phyloP scores from a whole-genome alignment of 2,329 filamentous ascomycete genomes.

The Trichoderma semiorbis region DNA sequence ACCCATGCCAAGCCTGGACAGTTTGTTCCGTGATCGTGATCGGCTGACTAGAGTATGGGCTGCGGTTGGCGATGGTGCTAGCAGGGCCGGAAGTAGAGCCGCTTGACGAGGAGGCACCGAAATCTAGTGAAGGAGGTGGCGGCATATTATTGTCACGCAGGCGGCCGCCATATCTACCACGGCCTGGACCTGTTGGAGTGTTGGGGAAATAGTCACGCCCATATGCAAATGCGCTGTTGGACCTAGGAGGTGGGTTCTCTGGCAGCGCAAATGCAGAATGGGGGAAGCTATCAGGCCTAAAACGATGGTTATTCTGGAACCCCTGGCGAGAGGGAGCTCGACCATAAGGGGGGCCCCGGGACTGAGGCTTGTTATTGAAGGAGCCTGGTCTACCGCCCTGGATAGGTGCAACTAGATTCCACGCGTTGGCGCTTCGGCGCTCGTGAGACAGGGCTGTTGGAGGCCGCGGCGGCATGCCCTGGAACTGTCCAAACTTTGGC shows the following conservation, averaged over 20 bases:
- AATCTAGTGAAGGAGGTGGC: constrained; percentile 19
- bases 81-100: background rate
- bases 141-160: constrained; percentile 26
- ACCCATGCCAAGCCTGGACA: constrained; percentile 34
- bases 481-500: constrained; percentile 32
- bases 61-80: constrained; percentile 22
- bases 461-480: constrained; percentile 29
- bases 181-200: constrained; percentile 28
- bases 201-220: constrained; percentile 29
- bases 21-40: constrained; percentile 36
- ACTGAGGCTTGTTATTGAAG: constrained; percentile 16
- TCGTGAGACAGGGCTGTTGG: constrained; percentile 27
- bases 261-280: constrained; percentile 26
- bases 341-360: constrained; percentile 18
- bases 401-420: constrained; percentile 24
- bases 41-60: constrained; percentile 26
- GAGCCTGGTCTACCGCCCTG: constrained; percentile 21
- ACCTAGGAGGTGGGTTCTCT: constrained; percentile 23
- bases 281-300: constrained; percentile 33
- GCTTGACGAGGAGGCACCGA: constrained; percentile 15
- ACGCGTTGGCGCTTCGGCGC: constrained; percentile 24
- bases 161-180: constrained; percentile 30
- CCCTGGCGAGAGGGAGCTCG: constrained; percentile 23
- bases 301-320: constrained; percentile 23
- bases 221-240: constrained; percentile 25